phyloP scores from a whole-genome alignment of 805 yeast genomes.

The Candida glaebosa region DNA sequence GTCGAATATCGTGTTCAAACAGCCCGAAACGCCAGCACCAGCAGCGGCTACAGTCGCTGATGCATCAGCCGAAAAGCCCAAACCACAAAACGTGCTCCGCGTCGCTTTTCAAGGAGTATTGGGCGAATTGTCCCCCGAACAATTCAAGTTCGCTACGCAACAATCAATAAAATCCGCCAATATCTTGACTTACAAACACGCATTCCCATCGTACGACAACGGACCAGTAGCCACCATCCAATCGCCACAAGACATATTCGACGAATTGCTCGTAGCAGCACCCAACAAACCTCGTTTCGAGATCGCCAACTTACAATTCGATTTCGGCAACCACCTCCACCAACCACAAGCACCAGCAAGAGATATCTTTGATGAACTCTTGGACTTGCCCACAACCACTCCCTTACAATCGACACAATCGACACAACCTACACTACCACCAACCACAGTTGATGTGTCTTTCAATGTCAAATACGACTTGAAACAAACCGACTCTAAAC shows the following conservation, averaged over 20 bases:
- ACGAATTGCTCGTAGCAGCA: slow-evolving; percentile 35
- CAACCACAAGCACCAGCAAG: slow-evolving; percentile 5
- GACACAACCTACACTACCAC: neutral
- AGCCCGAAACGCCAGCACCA: slow-evolving; percentile 19
- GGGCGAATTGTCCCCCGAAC: slow-evolving; percentile 18
- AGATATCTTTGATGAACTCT: slow-evolving; percentile 30
- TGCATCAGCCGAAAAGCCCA: slow-evolving; percentile 15
- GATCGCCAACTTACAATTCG: slow-evolving; percentile 24
- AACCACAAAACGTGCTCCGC: slow-evolving; percentile 26
- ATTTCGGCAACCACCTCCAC: slow-evolving; percentile 13
- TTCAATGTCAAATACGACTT: slow-evolving; percentile 32
- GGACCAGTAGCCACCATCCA: slow-evolving; percentile 25
- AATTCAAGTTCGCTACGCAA: slow-evolving; percentile 29
- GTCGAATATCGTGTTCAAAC: slow-evolving; percentile 55
- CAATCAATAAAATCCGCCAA: slow-evolving; percentile 27
- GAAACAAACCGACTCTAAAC: slow-evolving; percentile 31
- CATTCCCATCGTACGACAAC: slow-evolving; percentile 34
- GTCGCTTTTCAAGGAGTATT: slow-evolving; percentile 3
- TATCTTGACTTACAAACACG: slow-evolving; percentile 26
- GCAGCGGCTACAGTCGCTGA: slow-evolving; percentile 8
- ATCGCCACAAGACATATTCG: slow-evolving; percentile 28
- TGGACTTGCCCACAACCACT: slow-evolving; percentile 19
- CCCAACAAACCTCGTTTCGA: slow-evolving; percentile 34
- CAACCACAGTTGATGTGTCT: slow-evolving; percentile 23
- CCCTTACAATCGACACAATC: neutral